phyloP scores from a whole-genome alignment of 2,329 filamentous ascomycete genomes.

The Penicillium sumatraense region DNA sequence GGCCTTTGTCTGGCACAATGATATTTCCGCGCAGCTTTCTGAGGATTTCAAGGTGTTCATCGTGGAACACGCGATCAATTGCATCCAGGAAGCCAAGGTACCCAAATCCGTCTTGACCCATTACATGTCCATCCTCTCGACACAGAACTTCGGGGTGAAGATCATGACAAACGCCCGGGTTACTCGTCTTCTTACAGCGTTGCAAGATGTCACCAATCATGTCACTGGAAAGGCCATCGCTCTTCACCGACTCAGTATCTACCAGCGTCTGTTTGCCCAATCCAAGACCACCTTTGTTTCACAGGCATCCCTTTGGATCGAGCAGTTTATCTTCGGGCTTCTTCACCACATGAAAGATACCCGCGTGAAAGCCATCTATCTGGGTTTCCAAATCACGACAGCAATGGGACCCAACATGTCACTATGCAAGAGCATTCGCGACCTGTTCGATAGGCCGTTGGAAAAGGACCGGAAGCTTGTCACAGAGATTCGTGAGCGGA shows the following conservation, averaged over 20 bases:
- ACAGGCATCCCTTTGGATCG: slow-evolving; percentile 75
- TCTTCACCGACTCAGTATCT: slow-evolving; percentile 76
- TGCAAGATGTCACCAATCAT: slow-evolving; percentile 74
- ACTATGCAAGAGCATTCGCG: slow-evolving; percentile 66
- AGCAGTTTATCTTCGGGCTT: slow-evolving; percentile 80
- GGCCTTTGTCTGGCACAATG: slow-evolving; percentile 74
- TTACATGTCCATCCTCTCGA: slow-evolving; percentile 78
- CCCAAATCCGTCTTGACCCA: slow-evolving; percentile 80
- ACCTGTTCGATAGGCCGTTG: slow-evolving; percentile 55
- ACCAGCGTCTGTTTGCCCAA: slow-evolving; percentile 76
- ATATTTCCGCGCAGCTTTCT: slow-evolving; percentile 71
- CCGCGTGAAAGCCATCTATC: slow-evolving; percentile 71
- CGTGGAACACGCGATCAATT: slow-evolving; percentile 77
- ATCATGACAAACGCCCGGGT: slow-evolving; percentile 75
- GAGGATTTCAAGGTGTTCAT: slow-evolving; percentile 81
- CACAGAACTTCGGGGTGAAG: slow-evolving; percentile 76
- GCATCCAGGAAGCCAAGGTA: slow-evolving; percentile 68
- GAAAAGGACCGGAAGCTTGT: slow-evolving; percentile 66
- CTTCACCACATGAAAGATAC: slow-evolving; percentile 79
- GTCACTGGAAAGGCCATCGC: slow-evolving; percentile 81
- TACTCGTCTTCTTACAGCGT: slow-evolving; percentile 69
- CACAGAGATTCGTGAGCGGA: slow-evolving; percentile 68
- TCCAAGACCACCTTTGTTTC: slow-evolving; percentile 70
- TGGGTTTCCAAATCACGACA: slow-evolving; percentile 73
- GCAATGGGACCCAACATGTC: slow-evolving; percentile 70